Evolutionary conservation across 805 yeast genomes (phyloP).

Genomic region (Yueomyces sp.): DNA sequence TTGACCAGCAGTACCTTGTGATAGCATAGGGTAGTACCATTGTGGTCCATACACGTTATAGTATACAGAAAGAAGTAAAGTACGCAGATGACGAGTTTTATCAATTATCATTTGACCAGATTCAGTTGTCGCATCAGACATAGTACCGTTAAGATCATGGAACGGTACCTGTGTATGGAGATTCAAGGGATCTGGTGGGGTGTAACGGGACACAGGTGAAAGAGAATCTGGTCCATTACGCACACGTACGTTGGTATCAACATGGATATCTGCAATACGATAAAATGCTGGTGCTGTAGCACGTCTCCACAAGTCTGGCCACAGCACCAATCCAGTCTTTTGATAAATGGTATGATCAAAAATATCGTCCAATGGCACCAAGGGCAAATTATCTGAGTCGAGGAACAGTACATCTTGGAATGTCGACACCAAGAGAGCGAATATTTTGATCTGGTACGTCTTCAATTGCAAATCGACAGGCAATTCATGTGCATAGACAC

Average conservation of each 20-base stretch:
- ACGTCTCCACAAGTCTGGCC: constrained; percentile 73
- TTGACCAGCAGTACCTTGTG: constrained; percentile 67
- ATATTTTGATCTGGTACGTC: constrained; percentile 55
- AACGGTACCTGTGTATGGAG: constrained; percentile 25
- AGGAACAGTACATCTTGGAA: constrained; percentile 62
- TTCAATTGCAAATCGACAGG: constrained; percentile 33
- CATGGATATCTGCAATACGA: constrained; percentile 33
- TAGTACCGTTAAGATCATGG: constrained; percentile 50
- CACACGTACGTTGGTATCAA: constrained; percentile 23
- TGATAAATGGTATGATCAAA: constrained; percentile 32
- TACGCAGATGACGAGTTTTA: constrained; percentile 43
- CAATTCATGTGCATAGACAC: constrained; percentile 41
- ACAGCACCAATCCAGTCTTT: constrained; percentile 40
- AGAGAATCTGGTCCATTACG: constrained; percentile 19
- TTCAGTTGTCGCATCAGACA: constrained; percentile 58
- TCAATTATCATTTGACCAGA: constrained; percentile 57
- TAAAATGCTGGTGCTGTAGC: constrained; percentile 51
- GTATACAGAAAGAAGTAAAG: constrained; percentile 45
- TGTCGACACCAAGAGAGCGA: constrained; percentile 61
- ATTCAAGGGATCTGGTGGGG: constrained; percentile 1
- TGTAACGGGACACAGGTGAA: constrained; percentile 8
- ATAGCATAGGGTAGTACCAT: constrained; percentile 51
- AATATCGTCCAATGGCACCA: constrained; percentile 34
- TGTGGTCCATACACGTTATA: constrained; percentile 56
- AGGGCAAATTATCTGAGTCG: constrained; percentile 62